Base-by-base conservation (phyloP, 768 basidiomycete genomes). In the Xanthoconium stramineum region DNA sequence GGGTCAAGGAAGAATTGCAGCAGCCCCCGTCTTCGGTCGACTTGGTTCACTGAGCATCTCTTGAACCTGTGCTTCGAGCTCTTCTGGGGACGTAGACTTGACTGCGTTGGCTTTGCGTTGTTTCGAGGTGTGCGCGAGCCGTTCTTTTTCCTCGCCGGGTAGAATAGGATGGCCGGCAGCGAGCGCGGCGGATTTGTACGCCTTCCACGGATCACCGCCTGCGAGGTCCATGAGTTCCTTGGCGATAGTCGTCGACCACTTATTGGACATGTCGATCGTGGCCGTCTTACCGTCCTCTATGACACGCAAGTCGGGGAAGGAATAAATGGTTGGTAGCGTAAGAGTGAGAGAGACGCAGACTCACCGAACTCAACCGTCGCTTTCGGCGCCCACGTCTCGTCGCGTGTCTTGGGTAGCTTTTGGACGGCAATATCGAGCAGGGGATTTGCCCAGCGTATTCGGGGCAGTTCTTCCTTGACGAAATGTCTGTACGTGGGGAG, bases 381-480 rank as follows among this genome's bases (percentile, higher is more conserved):
- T n/a, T n/a, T n/a, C n/a, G n/a, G n/a, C 51, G 74, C 74, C 86
- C 83, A 89, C 1, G 61, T 66, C 17, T 86, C 85, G 19, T 79
- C 70, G 52, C 72, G 69, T 11, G 76, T 72, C 70, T 88, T 89
- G 33, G 70, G 74, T 43, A 77, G 70, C 56, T 77, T 83, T 59
- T 79, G 76, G 0, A 91, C 80, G 33, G 79, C 72, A 36, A 93
- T 84, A 30, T 80, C 75, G 28, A 92, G 63, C 9, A 76, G 68
- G 0, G 90, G 89, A 63, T 93, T 92, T 1, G 83, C 85, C 69
- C 82, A 91, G 12, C 83, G 85, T 76, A 93, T 88, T 32, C 88
- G 78, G 1, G 88, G 88, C 0, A 93, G 72, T n/a, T 88, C 79
- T 39, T 92, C 84, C 65, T 88, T 89, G 38, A 88, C 78, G 60